Conservation (phyloP, 345 rosid species). For the Melaleuca quinquenervia region DNA sequence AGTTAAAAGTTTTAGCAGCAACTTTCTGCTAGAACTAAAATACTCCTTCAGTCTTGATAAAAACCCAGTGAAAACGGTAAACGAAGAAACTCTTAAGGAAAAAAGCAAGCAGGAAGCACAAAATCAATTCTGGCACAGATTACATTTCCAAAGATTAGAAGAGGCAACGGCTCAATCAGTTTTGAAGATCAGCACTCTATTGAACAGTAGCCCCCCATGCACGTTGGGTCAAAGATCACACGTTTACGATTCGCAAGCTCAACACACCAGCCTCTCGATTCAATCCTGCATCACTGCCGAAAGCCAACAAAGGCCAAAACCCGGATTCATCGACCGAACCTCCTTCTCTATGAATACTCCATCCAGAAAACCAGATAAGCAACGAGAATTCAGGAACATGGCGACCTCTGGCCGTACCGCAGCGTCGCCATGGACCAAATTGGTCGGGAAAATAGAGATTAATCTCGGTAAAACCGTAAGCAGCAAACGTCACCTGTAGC, state of each 20-base stretch:
- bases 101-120: background rate
- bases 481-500: constrained; percentile 38
- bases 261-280: background rate
- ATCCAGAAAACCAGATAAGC: background rate
- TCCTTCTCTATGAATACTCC: background rate
- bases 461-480: background rate
- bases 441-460: background rate
- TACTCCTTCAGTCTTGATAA: background rate
- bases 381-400: background rate
- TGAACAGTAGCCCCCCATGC: background rate
- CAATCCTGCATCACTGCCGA: background rate
- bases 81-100: background rate
- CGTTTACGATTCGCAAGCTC: background rate
- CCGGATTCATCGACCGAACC: background rate
- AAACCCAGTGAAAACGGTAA: background rate
- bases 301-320: background rate
- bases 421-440: accelerated
- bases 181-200: background rate
- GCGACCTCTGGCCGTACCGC: background rate
- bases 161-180: background rate
- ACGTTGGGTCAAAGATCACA: background rate
- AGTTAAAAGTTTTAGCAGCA: background rate
- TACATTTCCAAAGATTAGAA: background rate
- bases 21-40: background rate
- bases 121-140: background rate